Evolutionary conservation across 805 yeast genomes (phyloP), one percentile per base, ranked within the genome.

Genomic region (Metschnikowia reukaufii): DNA sequence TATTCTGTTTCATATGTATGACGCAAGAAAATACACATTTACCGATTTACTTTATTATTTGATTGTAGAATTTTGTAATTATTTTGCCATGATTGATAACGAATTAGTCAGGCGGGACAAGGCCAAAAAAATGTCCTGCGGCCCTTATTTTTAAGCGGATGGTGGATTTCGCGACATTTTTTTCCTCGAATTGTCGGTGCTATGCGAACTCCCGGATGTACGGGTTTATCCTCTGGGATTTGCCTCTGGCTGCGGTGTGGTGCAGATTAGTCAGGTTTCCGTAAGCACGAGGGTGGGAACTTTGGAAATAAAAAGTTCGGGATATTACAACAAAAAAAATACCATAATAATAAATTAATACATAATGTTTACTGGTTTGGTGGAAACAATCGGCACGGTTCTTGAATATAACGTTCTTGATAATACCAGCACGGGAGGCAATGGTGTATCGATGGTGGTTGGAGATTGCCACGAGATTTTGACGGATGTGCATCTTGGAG

Each of bases 311-410:
- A n/a, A n/a, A n/a, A n/a, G n/a, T n/a, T n/a, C n/a, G n/a, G n/a
- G n/a, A n/a, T n/a, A n/a, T n/a, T n/a, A n/a, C n/a, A n/a, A n/a
- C n/a, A n/a, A n/a, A n/a, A n/a, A n/a, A n/a, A n/a, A n/a, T n/a
- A n/a, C n/a, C n/a, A n/a, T n/a, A n/a, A n/a, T n/a, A n/a, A n/a
- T n/a, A n/a, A n/a, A n/a, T n/a, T n/a, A n/a, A n/a, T n/a, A n/a
- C n/a, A n/a, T n/a, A 10, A 91, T 92, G 99, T 92, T 92, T 59
- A 92, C 99, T 0, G 99, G 99, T 25, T 81, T 92, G 37, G 95
- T 92, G 3, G 99, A 92, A 63, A 73, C 74, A 31, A 81, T 90
- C 23, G 98, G 97, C 8, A 74, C 81, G 1, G 83, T 87, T 4
- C 50, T 61, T 10, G 81, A 77, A 51, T 76, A 76, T 51, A 63